Conservation (phyloP, 2,329 filamentous ascomycete genomes). For the Colletotrichum gigasporum region DNA sequence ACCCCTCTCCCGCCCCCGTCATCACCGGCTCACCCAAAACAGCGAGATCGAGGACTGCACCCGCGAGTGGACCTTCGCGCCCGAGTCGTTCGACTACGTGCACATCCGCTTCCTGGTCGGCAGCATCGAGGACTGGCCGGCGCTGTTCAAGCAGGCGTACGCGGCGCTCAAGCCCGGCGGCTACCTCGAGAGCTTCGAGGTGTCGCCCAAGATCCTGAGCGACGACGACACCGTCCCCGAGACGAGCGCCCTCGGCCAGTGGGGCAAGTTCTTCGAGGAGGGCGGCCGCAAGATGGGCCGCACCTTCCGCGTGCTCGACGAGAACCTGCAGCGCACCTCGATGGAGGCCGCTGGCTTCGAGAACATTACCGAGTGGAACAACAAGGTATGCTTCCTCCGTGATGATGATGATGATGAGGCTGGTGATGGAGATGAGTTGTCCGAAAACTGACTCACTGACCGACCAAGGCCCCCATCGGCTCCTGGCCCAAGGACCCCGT, state of each 20-base stretch:
- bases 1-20: neutral
- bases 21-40: slow-evolving; percentile 51
- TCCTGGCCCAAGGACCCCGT: slow-evolving; percentile 50
- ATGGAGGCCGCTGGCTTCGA: slow-evolving; percentile 42
- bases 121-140: slow-evolving; percentile 61
- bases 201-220: slow-evolving; percentile 34
- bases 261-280: slow-evolving; percentile 45
- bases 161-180: slow-evolving; percentile 61
- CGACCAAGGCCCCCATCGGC: slow-evolving; percentile 41
- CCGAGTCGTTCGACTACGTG: slow-evolving; percentile 64
- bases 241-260: slow-evolving; percentile 43
- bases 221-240: slow-evolving; percentile 42
- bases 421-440: no score
- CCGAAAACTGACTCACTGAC: slow-evolving; percentile 8
- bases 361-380: slow-evolving; percentile 34
- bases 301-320: slow-evolving; percentile 42
- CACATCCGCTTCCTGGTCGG: slow-evolving; percentile 65
- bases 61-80: slow-evolving; percentile 54
- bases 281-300: slow-evolving; percentile 44
- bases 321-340: slow-evolving; percentile 39
- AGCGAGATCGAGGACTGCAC: slow-evolving; percentile 69
- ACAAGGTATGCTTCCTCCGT: slow-evolving; percentile 22
- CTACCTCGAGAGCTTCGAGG: slow-evolving; percentile 50
- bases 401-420: slow-evolving; percentile 14
- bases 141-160: slow-evolving; percentile 57